Evolutionary conservation across 78 protist species (phyloP), one percentile per base, ranked within the genome.

Genomic region (Dictyostelium brefeldianum): DNA sequence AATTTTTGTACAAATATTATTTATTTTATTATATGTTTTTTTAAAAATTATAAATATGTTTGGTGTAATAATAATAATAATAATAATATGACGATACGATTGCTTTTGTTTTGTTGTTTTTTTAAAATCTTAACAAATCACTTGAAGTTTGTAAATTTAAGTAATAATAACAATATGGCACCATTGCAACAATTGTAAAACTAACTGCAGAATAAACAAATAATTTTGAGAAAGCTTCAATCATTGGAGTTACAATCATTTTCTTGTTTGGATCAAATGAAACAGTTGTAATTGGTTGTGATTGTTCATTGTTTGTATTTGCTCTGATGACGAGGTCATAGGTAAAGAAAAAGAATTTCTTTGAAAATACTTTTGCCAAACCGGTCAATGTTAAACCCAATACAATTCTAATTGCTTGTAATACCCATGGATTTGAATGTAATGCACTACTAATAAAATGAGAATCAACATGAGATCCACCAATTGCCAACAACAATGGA

Each of bases 181-280:
- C 12, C 2, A 6, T 12, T 4, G 18, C 9, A 62, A 53, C 9
- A 31, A 87, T 77, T 6, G 74, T 22, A 29, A 56, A 79, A 48
- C 84, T 62, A 50, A 87, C 92, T 18, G 14, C 20, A 48, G 65
- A 18, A 41, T 87, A 87, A 36, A 71, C 67, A 77, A 87, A 87
- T 11, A 87, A n/a, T 64, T 87, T 87, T 8, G 57, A 74, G 51
- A 77, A 87, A 48, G 92, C 92, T 31, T 87, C 92, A n/a, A 87
- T 71, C 1, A 51, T 87, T 53, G 92, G 70, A 25, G 69, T 62
- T 5, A 57, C 43, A 11, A 46, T 11, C 5, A 25, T 8, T 47
- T 87, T 74, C 70, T 77, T 77, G 5, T 41, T 46, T 43, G 78
- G 78, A 27, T 71, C 53, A 29, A 65, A 65, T 10, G 73, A 65